These are phyloP conservation scores for Groenewaldozyma auringiensis DNA, from an alignment of 1,139 yeast genomes.

Conservation along the genomic window DNA sequence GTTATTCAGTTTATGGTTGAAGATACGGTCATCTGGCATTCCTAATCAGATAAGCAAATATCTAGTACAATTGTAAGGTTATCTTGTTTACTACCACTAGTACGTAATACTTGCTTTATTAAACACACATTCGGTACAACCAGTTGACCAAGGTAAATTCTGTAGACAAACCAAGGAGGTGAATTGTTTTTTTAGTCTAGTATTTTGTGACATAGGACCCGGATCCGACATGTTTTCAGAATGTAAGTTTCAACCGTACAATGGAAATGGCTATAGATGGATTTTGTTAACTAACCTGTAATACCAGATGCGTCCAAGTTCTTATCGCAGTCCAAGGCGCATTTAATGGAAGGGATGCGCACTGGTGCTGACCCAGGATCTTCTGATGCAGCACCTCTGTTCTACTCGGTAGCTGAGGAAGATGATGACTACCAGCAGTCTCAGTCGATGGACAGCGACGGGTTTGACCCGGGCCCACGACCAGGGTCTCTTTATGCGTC, in stretches of 20 bases:
- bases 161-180: no score
- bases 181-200: no score
- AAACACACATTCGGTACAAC: no score
- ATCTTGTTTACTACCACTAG: no score
- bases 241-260: conserved; percentile 12
- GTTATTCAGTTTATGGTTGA: no score
- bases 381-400: conserved; percentile 26
- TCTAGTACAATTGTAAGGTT: no score
- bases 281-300: not conserved
- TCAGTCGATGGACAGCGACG: conserved; percentile 8
- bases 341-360: conserved; percentile 17
- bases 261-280: not conserved
- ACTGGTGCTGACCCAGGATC: conserved; percentile 4
- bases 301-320: conserved; percentile 34
- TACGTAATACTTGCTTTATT: no score
- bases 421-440: conserved; percentile 11
- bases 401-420: conserved; percentile 26
- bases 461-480: conserved; percentile 7
- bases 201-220: no score
- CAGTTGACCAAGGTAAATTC: no score
- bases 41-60: no score
- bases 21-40: no score
- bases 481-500: conserved; percentile 17
- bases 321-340: conserved; percentile 31
- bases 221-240: conserved; percentile 13